Evolutionary conservation across 1,139 yeast genomes (phyloP).

Genomic region (Lodderomyces pseudojiufengensis): DNA sequence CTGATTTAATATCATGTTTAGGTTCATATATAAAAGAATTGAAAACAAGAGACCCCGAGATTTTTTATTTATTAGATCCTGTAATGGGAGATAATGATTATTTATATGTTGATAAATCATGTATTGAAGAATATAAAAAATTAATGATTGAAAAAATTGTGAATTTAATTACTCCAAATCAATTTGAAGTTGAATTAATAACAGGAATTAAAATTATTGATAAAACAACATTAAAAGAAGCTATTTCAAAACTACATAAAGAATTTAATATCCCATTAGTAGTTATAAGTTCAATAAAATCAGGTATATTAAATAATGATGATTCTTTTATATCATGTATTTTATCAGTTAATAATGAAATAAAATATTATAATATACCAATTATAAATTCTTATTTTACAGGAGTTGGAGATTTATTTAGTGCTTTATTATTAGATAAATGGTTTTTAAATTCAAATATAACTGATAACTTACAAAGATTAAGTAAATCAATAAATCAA

Average conservation of each 20-base stretch:
- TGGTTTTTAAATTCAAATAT: slow-evolving; percentile 28
- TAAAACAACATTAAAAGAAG: slow-evolving; percentile 36
- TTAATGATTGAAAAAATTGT: slow-evolving; percentile 51
- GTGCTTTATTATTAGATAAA: slow-evolving; percentile 71
- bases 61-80: slow-evolving; percentile 75
- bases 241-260: slow-evolving; percentile 48
- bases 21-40: slow-evolving; percentile 14
- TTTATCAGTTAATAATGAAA: neutral
- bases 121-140: slow-evolving; percentile 61
- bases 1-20: slow-evolving; percentile 24
- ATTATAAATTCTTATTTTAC: slow-evolving; percentile 71
- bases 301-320: slow-evolving; percentile 10
- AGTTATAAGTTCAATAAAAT: slow-evolving; percentile 50
- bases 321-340: slow-evolving; percentile 1
- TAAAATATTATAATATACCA: slow-evolving; percentile 36
- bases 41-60: slow-evolving; percentile 11
- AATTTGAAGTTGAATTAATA: slow-evolving; percentile 79
- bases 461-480: slow-evolving; percentile 10
- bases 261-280: slow-evolving; percentile 55
- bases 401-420: slow-evolving; percentile 90
- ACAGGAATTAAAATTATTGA: slow-evolving; percentile 50
- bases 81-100: slow-evolving; percentile 92
- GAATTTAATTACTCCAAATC: slow-evolving; percentile 82
- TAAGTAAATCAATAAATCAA: slow-evolving; percentile 41
- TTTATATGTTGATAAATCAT: slow-evolving; percentile 70